Evolutionary conservation across 441 rosid species (phyloP).

Genomic region (Melianthus villosus): DNA sequence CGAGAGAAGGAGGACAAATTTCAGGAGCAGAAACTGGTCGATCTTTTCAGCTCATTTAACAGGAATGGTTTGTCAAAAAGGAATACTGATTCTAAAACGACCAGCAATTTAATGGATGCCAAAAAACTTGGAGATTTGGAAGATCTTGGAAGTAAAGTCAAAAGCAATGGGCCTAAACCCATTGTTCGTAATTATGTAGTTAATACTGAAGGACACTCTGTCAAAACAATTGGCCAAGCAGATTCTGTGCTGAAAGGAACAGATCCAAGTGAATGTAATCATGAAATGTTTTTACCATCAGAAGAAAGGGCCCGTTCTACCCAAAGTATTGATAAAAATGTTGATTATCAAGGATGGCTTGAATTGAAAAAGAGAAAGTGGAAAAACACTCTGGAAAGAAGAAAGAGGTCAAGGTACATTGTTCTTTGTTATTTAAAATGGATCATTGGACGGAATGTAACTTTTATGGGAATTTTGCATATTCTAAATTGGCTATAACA

Average conservation of each 20-base stretch:
- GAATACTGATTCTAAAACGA: constrained; percentile 10
- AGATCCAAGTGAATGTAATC: constrained; percentile 9
- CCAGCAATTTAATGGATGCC: constrained; percentile 12
- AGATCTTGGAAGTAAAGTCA: constrained; percentile 47
- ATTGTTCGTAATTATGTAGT: constrained; percentile 46
- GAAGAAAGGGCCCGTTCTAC: constrained; percentile 15
- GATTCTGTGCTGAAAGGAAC: constrained; percentile 14
- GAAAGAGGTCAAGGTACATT: constrained; percentile 64
- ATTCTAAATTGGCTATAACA: too few species aligned
- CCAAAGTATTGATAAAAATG: constrained; percentile 51
- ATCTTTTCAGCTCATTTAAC: constrained; percentile 37
- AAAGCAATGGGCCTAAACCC: constrained; percentile 48
- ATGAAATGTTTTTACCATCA: constrained; percentile 20
- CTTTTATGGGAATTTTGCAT: too few species aligned
- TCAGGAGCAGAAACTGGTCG: constrained; percentile 72
- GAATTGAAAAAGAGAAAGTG: constrained; percentile 83
- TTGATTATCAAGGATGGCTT: constrained; percentile 95
- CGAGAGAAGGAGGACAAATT: constrained; percentile 88
- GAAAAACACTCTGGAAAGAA: constrained; percentile 45
- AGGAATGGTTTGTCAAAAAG: constrained; percentile 21
- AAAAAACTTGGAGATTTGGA: constrained; percentile 53
- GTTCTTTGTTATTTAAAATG: too few species aligned
- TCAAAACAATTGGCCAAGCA: too few species aligned
- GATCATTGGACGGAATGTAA: too few species aligned
- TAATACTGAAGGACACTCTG: constrained; percentile 20